Percentiles rank a stretch among this genome's conserved stretches.
phyloP scores from a whole-genome alignment of 768 basidiomycete species.

The Fibroporia radiculosa region DNA sequence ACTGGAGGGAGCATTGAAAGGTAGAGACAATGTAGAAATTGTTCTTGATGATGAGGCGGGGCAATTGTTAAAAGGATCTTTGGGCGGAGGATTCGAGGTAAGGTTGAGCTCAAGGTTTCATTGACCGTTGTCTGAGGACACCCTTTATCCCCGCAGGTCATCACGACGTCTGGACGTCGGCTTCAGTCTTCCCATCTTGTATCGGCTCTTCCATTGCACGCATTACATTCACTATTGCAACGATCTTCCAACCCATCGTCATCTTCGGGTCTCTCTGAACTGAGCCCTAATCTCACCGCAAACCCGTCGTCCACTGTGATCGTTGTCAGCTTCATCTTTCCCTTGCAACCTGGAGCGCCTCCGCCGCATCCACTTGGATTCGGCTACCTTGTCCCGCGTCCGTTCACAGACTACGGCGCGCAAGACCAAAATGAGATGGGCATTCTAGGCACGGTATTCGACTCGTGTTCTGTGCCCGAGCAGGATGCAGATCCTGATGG shows the following conservation, averaged over 20 bases:
- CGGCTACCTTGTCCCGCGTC: slow-evolving; percentile 89
- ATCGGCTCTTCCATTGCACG: slow-evolving; percentile 67
- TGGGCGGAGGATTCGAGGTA: slow-evolving; percentile 23
- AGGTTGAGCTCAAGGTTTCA: neutral
- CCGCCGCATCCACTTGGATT: slow-evolving; percentile 79
- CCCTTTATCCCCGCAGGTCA: slow-evolving; percentile 20
- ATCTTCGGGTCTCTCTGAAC: slow-evolving; percentile 10
- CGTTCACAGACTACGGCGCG: slow-evolving; percentile 37
- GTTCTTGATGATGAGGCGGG: slow-evolving; percentile 33
- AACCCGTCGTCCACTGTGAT: slow-evolving; percentile 75
- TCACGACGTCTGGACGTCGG: slow-evolving; percentile 24
- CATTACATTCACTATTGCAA: slow-evolving; percentile 24
- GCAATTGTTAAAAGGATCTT: slow-evolving; percentile 7
- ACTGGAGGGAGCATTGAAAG: slow-evolving; percentile 39
- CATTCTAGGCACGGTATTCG: slow-evolving; percentile 85
- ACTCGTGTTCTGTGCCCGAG: slow-evolving; percentile 64
- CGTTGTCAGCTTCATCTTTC: slow-evolving; percentile 87
- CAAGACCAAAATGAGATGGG: slow-evolving; percentile 26
- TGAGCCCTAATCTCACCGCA: slow-evolving; percentile 62
- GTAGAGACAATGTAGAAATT: slow-evolving; percentile 52
- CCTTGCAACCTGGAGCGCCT: slow-evolving; percentile 26
- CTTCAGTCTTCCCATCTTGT: slow-evolving; percentile 57
- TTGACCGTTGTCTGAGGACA: neutral
- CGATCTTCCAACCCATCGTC: neutral
- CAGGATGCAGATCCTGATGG: slow-evolving; percentile 36